phyloP scores from a whole-genome alignment of 2,329 filamentous ascomycete species.

The Diplodia mutila region DNA sequence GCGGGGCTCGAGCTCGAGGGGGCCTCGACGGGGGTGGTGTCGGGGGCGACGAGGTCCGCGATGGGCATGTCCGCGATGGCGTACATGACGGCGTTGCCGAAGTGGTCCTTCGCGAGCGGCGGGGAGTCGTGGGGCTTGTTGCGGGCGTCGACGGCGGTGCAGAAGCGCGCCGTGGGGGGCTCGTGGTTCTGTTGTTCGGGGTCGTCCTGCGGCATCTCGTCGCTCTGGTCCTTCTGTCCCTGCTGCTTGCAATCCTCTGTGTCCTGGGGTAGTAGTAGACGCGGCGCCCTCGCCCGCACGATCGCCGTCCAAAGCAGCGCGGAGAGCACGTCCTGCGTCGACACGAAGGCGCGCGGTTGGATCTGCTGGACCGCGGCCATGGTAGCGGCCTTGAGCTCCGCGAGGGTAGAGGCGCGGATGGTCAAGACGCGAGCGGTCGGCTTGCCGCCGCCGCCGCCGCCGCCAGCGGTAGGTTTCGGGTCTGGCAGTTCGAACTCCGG shows the following conservation, averaged over 20 bases:
- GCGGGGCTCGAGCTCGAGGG: too few relatives aligned
- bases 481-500: neutral
- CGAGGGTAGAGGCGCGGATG: neutral
- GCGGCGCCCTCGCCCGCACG: neutral
- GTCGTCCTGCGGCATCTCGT: too few relatives aligned
- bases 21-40: too few relatives aligned
- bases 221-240: neutral
- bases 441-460: neutral
- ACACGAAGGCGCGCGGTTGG: neutral
- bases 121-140: neutral
- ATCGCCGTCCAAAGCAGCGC: neutral
- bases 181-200: neutral
- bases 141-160: neutral
- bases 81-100: slow-evolving; percentile 10
- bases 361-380: neutral
- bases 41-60: too few relatives aligned
- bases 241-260: too few relatives aligned
- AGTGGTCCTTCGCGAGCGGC: neutral
- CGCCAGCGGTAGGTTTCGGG: neutral
- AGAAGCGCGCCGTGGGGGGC: neutral
- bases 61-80: neutral
- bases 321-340: neutral
- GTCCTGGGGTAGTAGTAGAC: neutral
- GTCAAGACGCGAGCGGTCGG: neutral
- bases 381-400: neutral